Base-by-base conservation (phyloP, 164 flowering plant species). In the Berberis vulgaris region DNA sequence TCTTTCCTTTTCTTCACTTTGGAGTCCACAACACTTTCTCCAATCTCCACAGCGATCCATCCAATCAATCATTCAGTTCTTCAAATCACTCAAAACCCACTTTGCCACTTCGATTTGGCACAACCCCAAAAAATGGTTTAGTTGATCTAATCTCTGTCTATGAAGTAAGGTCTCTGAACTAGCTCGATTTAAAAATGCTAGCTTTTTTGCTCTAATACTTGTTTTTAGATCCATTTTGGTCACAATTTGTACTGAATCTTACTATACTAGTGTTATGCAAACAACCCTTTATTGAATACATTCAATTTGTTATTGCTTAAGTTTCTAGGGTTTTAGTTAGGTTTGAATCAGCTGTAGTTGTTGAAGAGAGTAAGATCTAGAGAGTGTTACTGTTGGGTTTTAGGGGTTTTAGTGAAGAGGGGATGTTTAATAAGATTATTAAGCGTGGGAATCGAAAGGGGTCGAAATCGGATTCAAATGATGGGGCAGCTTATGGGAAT, bases 401-500 rank as follows among this genome's bases (percentile, higher is more conserved):
- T 26, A 26, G 56, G 65, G 65, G 71, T 60, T 59, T 45, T 40
- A 10, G 3, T 2, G 41, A 9, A n/a, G 46, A 41, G 3, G 68
- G 67, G 39, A 83, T 83, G 87, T 80, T 83, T 7, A 71, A 77
- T 66, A 82, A 78, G 53, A 72, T 83, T 49, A 82, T 80, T 8
- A 83, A 82, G 64, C 79, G 78, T 11, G 82, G 85, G 40, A 70
- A 72, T 49, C 69, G 69, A 12, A 83, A 82, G 74, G 72, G 74
- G 65, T 77, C 90, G 42, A 87, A 84, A 68, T 74, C 88, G 41
- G 91, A 78, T 63, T 59, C 66, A 3, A 60, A 57, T 46, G 73
- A 66, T 71, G 1, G 41, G 41, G 39, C 73, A 62, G 13, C 43
- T 26, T 26, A 26, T 26, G 26, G 26, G 26, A 26, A 26, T 26